Base-by-base conservation (phyloP, 768 basidiomycete genomes). In the Gautieria morchelliformis region DNA sequence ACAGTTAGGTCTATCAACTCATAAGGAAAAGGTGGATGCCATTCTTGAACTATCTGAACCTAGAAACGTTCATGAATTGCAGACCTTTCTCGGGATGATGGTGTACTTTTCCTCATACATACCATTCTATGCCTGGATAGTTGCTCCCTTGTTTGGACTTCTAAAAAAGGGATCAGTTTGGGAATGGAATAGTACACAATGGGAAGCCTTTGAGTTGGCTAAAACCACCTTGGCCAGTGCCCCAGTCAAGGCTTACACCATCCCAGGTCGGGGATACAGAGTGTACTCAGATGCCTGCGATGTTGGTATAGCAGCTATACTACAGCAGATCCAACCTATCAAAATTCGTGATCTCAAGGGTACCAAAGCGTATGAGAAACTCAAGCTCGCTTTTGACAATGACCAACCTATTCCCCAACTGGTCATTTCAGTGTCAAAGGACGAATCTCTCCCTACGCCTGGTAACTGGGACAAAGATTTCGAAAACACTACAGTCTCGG, bases 71-170 rank as follows among this genome's bases (percentile, higher is more conserved):
- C 15, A 54, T 14, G 66, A 70, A 14, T 51, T 74, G 8, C 70
- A 71, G 52, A 64, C 58, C 6, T 73, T 71, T 59, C 58, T 73
- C 1, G 73, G 73, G 1, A 72, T 70, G 70, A 67, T 70, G 33
- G 70, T 73, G 0, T 74, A 74, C 50, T 74, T 74, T 58, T 62
- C 71, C 0, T 35, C 62, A 0, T 75, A 69, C 59, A 68, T 75
- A 15, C 71, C 70, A 4, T 70, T 60, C 46, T 74, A 72, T 57
- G 61, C 73, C 0, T 65, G 62, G 54, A 68, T 72, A 2, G 71
- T 66, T 1, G 42, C 61, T 0, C 74, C 72, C 0, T 60, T 73
- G 4, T 74, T 74, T 49, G 47, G 59, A 10, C 64, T 74, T 2
- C 52, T 72, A 2, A 64, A 64, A 20, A 72, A 72, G 52, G 68